Percentiles rank a stretch among this genome's conserved stretches.
Evolutionary conservation across 257 asterid species (phyloP).

Genomic region (Solanum chiquidenum): DNA sequence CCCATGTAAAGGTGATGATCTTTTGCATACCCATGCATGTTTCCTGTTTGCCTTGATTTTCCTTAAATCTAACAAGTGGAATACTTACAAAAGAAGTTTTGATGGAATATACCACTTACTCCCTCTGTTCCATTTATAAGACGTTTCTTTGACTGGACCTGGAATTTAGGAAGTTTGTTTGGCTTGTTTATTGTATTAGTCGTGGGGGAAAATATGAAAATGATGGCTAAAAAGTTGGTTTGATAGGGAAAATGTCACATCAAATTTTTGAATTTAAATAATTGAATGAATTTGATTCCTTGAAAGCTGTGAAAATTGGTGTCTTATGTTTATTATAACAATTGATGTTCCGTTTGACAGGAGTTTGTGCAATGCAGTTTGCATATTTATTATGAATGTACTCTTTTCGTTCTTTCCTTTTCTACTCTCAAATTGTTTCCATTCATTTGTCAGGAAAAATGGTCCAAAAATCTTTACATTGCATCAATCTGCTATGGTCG

Average conservation of each 20-base stretch:
- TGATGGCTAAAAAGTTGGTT: neutral
- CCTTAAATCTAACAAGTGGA: neutral
- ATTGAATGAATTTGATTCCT: neutral
- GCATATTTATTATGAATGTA: neutral
- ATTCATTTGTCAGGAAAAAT: neutral
- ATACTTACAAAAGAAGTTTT: neutral
- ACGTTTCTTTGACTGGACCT: neutral
- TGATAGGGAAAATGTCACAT: neutral
- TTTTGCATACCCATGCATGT: neutral
- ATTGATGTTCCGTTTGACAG: neutral
- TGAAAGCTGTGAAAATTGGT: neutral
- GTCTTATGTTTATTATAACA: neutral
- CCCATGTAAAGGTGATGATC: constrained; percentile 50
- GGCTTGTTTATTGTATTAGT: neutral
- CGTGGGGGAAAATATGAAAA: neutral
- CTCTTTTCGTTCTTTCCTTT: neutral
- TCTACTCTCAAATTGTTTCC: neutral
- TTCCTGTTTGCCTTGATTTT: neutral
- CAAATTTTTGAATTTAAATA: neutral
- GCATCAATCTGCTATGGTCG: constrained; percentile 2
- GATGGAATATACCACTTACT: neutral
- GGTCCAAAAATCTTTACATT: constrained; percentile 1
- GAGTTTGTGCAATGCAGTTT: neutral
- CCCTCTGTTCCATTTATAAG: neutral
- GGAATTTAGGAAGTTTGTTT: neutral